Base-by-base conservation (phyloP, 225 moss, liverwort and hornwort genomes). In the Asterella californica region DNA sequence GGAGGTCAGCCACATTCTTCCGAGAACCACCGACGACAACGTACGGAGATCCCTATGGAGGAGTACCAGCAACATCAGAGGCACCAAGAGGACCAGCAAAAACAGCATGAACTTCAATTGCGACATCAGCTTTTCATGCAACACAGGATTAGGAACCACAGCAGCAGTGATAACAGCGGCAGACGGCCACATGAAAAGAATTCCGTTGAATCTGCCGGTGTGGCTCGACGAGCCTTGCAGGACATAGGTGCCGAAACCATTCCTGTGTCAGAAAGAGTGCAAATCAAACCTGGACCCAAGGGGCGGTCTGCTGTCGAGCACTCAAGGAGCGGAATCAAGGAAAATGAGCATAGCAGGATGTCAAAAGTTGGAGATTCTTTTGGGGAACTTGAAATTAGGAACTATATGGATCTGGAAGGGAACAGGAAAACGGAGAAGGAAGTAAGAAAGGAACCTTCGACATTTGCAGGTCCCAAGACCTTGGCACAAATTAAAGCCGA, bases 401-500 rank as follows among this genome's bases (percentile, higher is more conserved):
- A 36, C 17, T 48, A 55, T 17, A 74, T 78, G 74, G 84, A 87
- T 78, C 53, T 66, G 75, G 84, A 87, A 81, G 90, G 79, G 49
- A 83, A 61, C 67, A 86, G 84, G 74, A 82, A 83, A 70, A 70
- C 21, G 49, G 86, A 86, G 21, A 83, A 78, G 75, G 87, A 87
- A 67, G 64, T 69, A 48, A 87, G 81, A 53, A 88, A 86, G 61
- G 81, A 78, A 21, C 83, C 85, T 45, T 87, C 85, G 3, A 85
- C 81, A 15, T 90, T 90, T 83, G 90, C 90, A 37, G 90, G 90
- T 45, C 90, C 90, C 22, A 90, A 90, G 76, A 88, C 81, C 19
- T 76, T 90, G 70, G 90, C 90, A 5, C 88, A 90, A 82, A 90
- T 90, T 24, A 82, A 83, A 81, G 88, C 88, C 33, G 90, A 88